Percentiles rank a stretch among this genome's conserved stretches.
phyloP scores from a whole-genome alignment of 306 rosid species.

The Hippophae tibetana region DNA sequence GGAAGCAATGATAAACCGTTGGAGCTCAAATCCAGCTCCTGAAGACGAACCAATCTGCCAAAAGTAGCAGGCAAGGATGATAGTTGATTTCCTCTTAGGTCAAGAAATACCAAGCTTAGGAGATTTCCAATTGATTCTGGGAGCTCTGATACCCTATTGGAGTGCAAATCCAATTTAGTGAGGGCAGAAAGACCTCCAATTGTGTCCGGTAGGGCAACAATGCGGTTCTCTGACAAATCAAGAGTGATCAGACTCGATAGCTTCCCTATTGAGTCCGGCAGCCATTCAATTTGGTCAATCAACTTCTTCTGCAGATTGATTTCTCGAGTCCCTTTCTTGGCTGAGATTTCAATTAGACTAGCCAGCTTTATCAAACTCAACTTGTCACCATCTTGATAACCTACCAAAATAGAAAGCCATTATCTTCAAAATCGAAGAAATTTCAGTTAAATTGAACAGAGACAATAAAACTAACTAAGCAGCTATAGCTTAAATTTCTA shows the following conservation, averaged over 20 bases:
- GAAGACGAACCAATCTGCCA: slow-evolving; percentile 54
- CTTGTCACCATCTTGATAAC: slow-evolving; percentile 61
- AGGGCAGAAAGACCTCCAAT: slow-evolving; percentile 70
- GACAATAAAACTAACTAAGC: too few relatives aligned
- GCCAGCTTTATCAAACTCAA: slow-evolving; percentile 69
- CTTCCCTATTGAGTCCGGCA: slow-evolving; percentile 79
- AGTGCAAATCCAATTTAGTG: slow-evolving; percentile 63
- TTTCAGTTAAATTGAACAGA: too few relatives aligned
- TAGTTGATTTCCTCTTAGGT: slow-evolving; percentile 60
- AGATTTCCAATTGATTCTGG: slow-evolving; percentile 64
- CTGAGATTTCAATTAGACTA: slow-evolving; percentile 66
- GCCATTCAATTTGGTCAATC: slow-evolving; percentile 75
- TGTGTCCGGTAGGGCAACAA: slow-evolving; percentile 51
- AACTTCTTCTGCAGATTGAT: slow-evolving; percentile 55
- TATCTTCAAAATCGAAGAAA: too few relatives aligned
- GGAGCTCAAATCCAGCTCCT: slow-evolving; percentile 77
- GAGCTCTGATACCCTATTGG: slow-evolving; percentile 50
- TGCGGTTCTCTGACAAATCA: slow-evolving; percentile 74
- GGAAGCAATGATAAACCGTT: slow-evolving; percentile 56
- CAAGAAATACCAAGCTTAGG: slow-evolving; percentile 46
- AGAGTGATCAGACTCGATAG: slow-evolving; percentile 55
- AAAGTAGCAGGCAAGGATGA: slow-evolving; percentile 52
- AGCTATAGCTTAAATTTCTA: too few relatives aligned
- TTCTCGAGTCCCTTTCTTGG: slow-evolving; percentile 57
- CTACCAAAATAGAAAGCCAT: slow-evolving; percentile 29